Percentiles rank a stretch among this genome's conserved stretches.
phyloP scores from a whole-genome alignment of 306 rosid genomes.

The Psophocarpus tetragonolobus region DNA sequence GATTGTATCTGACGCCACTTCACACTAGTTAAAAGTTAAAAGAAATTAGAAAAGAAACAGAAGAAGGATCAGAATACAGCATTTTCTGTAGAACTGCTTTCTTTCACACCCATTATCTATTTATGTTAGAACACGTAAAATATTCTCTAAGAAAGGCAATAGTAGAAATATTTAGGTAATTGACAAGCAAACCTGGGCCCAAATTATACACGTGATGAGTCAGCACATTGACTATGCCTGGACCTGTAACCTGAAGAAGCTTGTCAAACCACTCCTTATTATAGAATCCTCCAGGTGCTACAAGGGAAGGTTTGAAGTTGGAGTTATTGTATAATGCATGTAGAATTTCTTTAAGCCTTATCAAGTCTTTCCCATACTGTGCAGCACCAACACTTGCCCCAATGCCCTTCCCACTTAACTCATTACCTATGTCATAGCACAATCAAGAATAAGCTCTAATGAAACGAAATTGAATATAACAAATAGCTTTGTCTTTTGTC shows the following conservation, averaged over 20 bases:
- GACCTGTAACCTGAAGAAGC: slow-evolving; percentile 77
- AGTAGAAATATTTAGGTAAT: slow-evolving; percentile 15
- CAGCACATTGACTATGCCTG: slow-evolving; percentile 60
- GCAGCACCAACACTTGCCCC: slow-evolving; percentile 76
- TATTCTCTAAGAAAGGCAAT: slow-evolving; percentile 13
- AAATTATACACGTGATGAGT: slow-evolving; percentile 88
- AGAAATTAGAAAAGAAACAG: background rate
- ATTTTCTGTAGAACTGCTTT: slow-evolving; percentile 1
- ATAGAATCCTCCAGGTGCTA: slow-evolving; percentile 96
- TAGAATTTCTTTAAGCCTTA: slow-evolving; percentile 57
- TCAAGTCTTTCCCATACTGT: slow-evolving; percentile 86
- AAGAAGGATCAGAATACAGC: background rate
- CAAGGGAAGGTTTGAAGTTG: slow-evolving; percentile 56
- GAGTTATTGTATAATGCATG: slow-evolving; percentile 52
- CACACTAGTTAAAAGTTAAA: background rate
- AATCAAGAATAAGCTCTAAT: slow-evolving; percentile 33
- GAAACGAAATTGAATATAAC: slow-evolving; percentile 6
- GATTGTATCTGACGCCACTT: background rate
- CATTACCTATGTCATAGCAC: slow-evolving; percentile 70
- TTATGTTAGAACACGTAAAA: background rate
- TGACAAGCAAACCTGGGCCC: slow-evolving; percentile 75
- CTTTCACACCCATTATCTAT: slow-evolving; percentile 11
- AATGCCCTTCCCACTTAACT: slow-evolving; percentile 82
- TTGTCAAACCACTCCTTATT: slow-evolving; percentile 67
- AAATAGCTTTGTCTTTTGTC: slow-evolving; percentile 31